A percentile compares a stretch with the other conserved stretches of the same genome.
phyloP scores from a whole-genome alignment of 2,329 filamentous ascomycete genomes.

The Ophiosphaerella herpotricha region DNA sequence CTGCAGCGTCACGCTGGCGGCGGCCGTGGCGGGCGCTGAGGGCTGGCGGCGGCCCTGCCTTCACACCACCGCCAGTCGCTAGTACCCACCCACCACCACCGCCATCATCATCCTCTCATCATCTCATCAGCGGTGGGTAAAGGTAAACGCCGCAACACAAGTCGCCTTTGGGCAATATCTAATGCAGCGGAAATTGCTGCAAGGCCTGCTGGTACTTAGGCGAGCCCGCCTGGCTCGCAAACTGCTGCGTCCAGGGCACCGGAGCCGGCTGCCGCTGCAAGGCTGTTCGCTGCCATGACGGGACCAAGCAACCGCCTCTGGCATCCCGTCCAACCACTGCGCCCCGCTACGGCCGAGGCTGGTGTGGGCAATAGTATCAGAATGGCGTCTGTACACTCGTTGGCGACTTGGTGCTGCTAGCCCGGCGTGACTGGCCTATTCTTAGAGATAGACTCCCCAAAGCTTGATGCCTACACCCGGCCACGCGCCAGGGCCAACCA shows the following conservation, averaged over 20 bases:
- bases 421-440: slow-evolving; percentile 26
- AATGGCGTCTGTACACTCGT: neutral
- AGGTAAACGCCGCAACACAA: neutral
- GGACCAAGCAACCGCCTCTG: neutral
- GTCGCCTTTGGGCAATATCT: slow-evolving; percentile 11
- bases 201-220: slow-evolving; percentile 11
- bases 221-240: slow-evolving; percentile 6
- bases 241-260: slow-evolving; percentile 9
- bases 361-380: slow-evolving; percentile 10
- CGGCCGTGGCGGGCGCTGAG: neutral
- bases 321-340: slow-evolving; percentile 9
- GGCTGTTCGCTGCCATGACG: slow-evolving; percentile 22
- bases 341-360: slow-evolving; percentile 22
- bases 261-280: slow-evolving; percentile 17
- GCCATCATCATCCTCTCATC: too few relatives aligned
- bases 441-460: slow-evolving; percentile 41
- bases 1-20: neutral
- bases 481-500: slow-evolving; percentile 6
- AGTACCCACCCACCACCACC: neutral
- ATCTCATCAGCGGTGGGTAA: slow-evolving; percentile 11
- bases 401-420: too few relatives aligned
- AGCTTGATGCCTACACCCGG: slow-evolving; percentile 22
- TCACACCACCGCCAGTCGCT: neutral
- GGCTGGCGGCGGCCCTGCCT: neutral
- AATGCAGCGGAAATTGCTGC: slow-evolving; percentile 21